These are phyloP conservation scores for Tolypocladium inflatum DNA, from an alignment of 2,329 filamentous ascomycete genomes.

Conservation along the genomic window DNA sequence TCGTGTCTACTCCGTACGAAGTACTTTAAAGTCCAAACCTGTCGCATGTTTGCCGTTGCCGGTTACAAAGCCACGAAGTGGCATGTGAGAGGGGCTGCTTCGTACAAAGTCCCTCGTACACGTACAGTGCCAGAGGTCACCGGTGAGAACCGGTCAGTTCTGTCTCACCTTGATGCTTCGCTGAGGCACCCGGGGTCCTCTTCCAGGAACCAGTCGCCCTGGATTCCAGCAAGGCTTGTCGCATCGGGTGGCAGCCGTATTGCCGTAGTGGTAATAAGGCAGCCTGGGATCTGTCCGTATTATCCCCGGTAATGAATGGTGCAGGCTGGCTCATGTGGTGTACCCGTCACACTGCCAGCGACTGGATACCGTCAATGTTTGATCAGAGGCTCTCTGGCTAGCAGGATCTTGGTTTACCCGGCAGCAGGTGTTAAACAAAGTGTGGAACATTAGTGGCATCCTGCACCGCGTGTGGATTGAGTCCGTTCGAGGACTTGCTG, in stretches of 20 bases:
- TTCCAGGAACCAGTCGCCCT: background rate
- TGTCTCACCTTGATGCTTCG: background rate
- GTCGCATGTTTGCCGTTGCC: background rate
- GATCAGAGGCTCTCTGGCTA: background rate
- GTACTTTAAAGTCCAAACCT: background rate
- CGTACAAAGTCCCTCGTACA: background rate
- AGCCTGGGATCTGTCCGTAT: background rate
- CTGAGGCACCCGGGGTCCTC: background rate
- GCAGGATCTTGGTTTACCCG: background rate
- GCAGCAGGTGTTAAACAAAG: background rate
- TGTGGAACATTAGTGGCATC: background rate
- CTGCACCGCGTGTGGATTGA: background rate
- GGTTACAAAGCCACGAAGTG: background rate
- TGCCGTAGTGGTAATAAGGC: background rate
- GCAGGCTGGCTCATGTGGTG: background rate
- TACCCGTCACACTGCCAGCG: background rate
- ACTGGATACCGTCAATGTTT: background rate
- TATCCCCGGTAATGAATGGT: background rate
- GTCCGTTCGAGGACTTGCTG: background rate
- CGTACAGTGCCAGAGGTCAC: background rate
- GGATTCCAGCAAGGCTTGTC: background rate
- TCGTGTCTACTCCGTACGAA: background rate
- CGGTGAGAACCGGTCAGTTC: background rate
- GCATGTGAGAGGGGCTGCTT: background rate
- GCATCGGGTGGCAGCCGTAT: background rate